Evolutionary conservation across 495 filamentous ascomycete genomes (phyloP).

Genomic region (Amorphotheca resinae): DNA sequence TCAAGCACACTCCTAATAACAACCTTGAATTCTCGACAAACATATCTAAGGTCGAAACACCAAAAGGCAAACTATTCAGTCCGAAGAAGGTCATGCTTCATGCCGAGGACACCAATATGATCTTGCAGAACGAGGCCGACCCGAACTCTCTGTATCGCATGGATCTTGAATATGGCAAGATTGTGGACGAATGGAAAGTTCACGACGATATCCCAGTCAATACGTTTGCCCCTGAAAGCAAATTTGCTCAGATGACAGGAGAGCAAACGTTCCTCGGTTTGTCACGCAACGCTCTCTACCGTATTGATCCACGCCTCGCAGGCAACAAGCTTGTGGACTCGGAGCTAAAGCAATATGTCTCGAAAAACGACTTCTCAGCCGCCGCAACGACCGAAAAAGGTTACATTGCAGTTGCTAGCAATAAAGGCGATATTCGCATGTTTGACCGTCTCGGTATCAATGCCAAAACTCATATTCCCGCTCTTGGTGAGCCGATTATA

Average conservation of each 20-base stretch:
- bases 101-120: slow-evolving; percentile 82
- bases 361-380: slow-evolving; percentile 94
- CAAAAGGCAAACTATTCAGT: slow-evolving; percentile 75
- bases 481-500: slow-evolving; percentile 88
- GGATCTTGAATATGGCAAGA: slow-evolving; percentile 96
- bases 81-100: slow-evolving; percentile 98
- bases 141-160: slow-evolving; percentile 93
- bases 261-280: slow-evolving; percentile 92
- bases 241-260: slow-evolving; percentile 94
- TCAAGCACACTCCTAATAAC: slow-evolving; percentile 91
- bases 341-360: slow-evolving; percentile 85
- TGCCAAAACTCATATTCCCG: slow-evolving; percentile 92
- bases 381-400: slow-evolving; percentile 90
- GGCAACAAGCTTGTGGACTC: slow-evolving; percentile 89
- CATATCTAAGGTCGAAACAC: slow-evolving; percentile 89
- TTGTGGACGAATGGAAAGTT: slow-evolving; percentile 99
- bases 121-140: slow-evolving; percentile 72
- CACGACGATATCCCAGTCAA: slow-evolving; percentile 91
- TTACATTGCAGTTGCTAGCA: slow-evolving; percentile 90
- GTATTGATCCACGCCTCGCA: slow-evolving; percentile 80
- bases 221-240: slow-evolving; percentile 87
- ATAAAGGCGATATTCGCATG: slow-evolving; percentile 93
- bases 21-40: slow-evolving; percentile 94
- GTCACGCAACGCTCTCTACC: slow-evolving; percentile 82
- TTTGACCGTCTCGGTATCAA: slow-evolving; percentile 95